Conservation (phyloP, 176 grass and related monocot genomes). For the Avena eriantha region DNA sequence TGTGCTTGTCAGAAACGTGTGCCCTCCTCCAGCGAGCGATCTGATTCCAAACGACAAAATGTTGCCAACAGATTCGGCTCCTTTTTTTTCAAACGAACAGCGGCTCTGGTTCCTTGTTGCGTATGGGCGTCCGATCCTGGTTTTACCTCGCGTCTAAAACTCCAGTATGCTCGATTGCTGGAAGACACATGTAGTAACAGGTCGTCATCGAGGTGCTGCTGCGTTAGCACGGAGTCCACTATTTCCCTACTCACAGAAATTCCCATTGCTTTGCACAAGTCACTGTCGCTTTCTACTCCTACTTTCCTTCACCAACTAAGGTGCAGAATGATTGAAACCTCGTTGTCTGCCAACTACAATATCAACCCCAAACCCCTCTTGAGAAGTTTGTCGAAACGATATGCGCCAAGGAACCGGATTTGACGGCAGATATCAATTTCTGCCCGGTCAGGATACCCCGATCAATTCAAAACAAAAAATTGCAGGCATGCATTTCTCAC, state of each 20-base stretch:
- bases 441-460: not conserved
- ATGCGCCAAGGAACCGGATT: not conserved
- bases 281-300: no score
- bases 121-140: not conserved
- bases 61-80: not conserved
- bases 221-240: not conserved
- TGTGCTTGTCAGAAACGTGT: not conserved
- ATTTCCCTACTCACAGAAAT: no score
- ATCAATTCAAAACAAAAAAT: not conserved
- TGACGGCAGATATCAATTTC: not conserved
- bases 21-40: no score
- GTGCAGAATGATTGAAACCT: not conserved
- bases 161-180: not conserved
- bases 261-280: no score
- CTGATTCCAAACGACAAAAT: not conserved
- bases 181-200: no score
- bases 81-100: not conserved
- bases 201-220: not conserved
- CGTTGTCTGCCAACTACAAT: not conserved
- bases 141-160: not conserved
- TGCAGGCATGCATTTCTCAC: not conserved
- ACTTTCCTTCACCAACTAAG: not conserved
- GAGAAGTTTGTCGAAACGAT: not conserved
- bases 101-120: not conserved
- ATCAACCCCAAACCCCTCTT: not conserved